Evolutionary conservation across 2,329 filamentous ascomycete species (phyloP).

Genomic region (Phoma herbarum): DNA sequence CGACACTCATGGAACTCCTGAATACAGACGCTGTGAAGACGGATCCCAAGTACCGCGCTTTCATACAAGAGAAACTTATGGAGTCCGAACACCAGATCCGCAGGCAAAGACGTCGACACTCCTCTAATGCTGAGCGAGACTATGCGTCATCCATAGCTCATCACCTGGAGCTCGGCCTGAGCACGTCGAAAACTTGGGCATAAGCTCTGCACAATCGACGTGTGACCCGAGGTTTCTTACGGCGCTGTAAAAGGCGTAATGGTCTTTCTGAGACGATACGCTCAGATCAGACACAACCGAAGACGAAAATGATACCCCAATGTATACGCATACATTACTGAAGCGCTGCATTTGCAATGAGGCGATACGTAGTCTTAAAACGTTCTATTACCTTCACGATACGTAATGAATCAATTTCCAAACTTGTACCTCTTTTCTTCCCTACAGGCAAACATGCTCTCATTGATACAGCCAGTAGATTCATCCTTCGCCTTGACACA

Average conservation of each 20-base stretch:
- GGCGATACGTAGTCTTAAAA: neutral
- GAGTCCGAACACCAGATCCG: conserved; percentile 62
- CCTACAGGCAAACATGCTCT: neutral
- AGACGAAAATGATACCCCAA: conserved; percentile 22
- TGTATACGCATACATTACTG: conserved; percentile 11
- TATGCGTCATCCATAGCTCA: conserved; percentile 49
- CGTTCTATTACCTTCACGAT: neutral
- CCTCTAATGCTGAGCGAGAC: conserved; percentile 46
- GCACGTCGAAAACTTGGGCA: conserved; percentile 42
- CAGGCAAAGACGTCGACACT: conserved; percentile 52
- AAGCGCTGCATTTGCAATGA: neutral
- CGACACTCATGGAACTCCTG: conserved; percentile 62
- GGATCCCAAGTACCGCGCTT: conserved; percentile 57
- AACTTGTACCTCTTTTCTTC: neutral
- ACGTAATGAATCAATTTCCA: neutral
- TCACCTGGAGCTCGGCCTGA: conserved; percentile 42
- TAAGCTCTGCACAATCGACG: conserved; percentile 14
- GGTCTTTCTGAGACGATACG: conserved; percentile 43
- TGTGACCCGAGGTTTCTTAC: neutral
- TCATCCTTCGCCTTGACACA: neutral
- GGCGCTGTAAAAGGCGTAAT: conserved; percentile 25
- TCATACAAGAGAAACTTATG: conserved; percentile 63
- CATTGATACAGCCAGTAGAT: neutral
- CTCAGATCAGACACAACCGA: conserved; percentile 39
- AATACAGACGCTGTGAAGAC: conserved; percentile 61